These are phyloP conservation scores for Pichia sp. DNA, from an alignment of 1,139 yeast species.

Conservation along the genomic window DNA sequence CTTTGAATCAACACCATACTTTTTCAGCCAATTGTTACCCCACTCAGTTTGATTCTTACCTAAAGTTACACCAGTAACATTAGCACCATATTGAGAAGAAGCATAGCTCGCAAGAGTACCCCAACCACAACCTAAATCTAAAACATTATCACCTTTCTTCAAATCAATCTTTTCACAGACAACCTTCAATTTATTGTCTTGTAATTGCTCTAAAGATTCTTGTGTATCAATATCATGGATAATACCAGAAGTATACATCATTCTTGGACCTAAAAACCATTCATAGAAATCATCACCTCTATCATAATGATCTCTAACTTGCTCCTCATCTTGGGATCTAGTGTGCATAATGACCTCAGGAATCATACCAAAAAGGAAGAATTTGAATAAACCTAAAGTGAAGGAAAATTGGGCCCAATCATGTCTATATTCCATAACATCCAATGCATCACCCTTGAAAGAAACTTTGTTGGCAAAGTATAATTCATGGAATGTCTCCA, in stretches of 20 bases:
- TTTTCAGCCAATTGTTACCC: slow-evolving; percentile 66
- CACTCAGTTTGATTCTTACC: slow-evolving; percentile 89
- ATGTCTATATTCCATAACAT: slow-evolving; percentile 76
- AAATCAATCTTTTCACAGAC: slow-evolving; percentile 85
- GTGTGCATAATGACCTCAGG: slow-evolving; percentile 93
- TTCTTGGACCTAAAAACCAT: slow-evolving; percentile 91
- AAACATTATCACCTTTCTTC: slow-evolving; percentile 61
- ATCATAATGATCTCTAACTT: slow-evolving; percentile 91
- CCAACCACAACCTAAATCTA: slow-evolving; percentile 95
- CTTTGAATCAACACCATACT: slow-evolving; percentile 59
- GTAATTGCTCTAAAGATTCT: slow-evolving; percentile 79
- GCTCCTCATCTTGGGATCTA: slow-evolving; percentile 92
- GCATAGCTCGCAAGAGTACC: slow-evolving; percentile 87
- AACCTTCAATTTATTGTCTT: slow-evolving; percentile 81
- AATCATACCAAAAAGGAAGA: slow-evolving; percentile 79
- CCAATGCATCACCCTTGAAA: slow-evolving; percentile 84
- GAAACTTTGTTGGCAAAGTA: slow-evolving; percentile 79
- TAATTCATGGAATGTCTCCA: slow-evolving; percentile 88
- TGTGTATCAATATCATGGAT: slow-evolving; percentile 63
- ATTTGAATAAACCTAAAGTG: slow-evolving; percentile 71
- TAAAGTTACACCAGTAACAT: slow-evolving; percentile 82
- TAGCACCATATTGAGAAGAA: slow-evolving; percentile 75
- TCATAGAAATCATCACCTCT: slow-evolving; percentile 94
- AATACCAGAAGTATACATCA: slow-evolving; percentile 88
- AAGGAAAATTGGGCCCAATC: slow-evolving; percentile 86